These are phyloP conservation scores for Solidago caesia DNA, from an alignment of 129 eudicot species.

Conservation along the genomic window DNA sequence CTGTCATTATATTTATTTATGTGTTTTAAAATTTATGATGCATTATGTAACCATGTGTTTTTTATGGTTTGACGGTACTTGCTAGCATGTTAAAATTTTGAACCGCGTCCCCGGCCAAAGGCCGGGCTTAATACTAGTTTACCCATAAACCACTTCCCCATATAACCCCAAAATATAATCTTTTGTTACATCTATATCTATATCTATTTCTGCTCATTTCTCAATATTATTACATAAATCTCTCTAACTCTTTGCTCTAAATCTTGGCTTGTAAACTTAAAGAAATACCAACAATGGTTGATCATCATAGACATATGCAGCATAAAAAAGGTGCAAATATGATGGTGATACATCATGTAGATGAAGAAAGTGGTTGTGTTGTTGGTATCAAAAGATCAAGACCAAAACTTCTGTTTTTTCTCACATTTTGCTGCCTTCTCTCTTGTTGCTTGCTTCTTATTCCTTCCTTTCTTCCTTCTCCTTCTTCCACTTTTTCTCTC, in stretches of 20 bases:
- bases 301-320: conserved; percentile 34
- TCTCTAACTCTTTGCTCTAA: background rate
- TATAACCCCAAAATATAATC: conserved; percentile 7
- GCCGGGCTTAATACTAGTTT: no score
- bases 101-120: no score
- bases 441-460: conserved; percentile 65
- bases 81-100: no score
- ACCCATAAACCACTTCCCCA: conserved; percentile 3
- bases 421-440: conserved; percentile 51
- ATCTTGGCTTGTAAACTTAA: background rate
- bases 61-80: no score
- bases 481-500: conserved; percentile 46
- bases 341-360: conserved; percentile 28
- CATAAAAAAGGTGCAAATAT: conserved; percentile 42
- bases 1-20: no score
- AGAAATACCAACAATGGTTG: conserved; percentile 37
- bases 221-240: background rate
- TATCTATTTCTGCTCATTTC: background rate
- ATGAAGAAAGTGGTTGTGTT: conserved; percentile 47
- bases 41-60: no score
- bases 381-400: conserved; percentile 42
- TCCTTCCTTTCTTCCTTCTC: conserved; percentile 43
- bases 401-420: conserved; percentile 49
- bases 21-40: no score
- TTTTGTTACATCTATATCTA: background rate